Conservation (phyloP, 106 monocot species). For the Allium cepa region DNA sequence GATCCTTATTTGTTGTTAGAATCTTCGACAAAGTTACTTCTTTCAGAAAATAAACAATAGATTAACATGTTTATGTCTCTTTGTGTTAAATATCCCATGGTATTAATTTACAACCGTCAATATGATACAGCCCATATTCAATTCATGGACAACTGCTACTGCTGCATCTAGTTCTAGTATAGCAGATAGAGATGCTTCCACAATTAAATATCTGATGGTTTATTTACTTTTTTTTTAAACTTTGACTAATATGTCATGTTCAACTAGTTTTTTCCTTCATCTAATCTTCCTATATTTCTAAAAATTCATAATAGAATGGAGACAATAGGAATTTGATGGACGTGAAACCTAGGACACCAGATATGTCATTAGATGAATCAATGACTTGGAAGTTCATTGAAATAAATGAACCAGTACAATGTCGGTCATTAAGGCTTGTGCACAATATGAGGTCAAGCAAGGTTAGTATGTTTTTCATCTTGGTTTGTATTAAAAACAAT, state of each 20-base stretch:
- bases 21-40: conserved; percentile 35
- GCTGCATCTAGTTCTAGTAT: conserved; percentile 33
- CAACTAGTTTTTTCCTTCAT: neutral
- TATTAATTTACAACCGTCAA: neutral
- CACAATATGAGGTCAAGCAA: conserved; percentile 80
- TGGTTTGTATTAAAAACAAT: too few species aligned
- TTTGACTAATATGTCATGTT: neutral
- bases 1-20: conserved; percentile 27
- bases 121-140: conserved; percentile 62
- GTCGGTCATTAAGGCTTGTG: conserved; percentile 61
- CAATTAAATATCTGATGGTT: conserved; percentile 48
- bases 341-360: conserved; percentile 68
- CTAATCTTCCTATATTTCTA: neutral
- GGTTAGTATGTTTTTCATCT: conserved; percentile 17
- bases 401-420: conserved; percentile 69
- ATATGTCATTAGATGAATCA: conserved; percentile 66
- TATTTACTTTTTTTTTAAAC: neutral
- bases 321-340: conserved; percentile 56
- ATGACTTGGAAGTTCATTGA: conserved; percentile 87
- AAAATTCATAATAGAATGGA: conserved; percentile 44
- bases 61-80: too few species aligned
- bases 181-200: conserved; percentile 44
- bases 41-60: neutral
- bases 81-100: too few species aligned
- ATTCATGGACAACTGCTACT: conserved; percentile 36